These are phyloP conservation scores for Acer yangbiense DNA, from an alignment of 345 rosid species.

Conservation along the genomic window DNA sequence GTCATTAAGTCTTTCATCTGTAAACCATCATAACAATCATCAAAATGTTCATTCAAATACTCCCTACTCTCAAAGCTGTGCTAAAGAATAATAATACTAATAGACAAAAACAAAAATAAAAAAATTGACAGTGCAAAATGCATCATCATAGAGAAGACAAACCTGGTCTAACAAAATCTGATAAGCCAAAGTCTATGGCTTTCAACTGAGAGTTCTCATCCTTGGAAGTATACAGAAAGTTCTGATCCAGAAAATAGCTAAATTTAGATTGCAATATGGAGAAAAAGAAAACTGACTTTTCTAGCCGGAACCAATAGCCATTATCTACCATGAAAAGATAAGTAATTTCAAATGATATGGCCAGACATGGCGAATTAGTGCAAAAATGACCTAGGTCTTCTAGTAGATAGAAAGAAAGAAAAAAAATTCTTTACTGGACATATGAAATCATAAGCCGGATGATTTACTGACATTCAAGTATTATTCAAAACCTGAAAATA, in stretches of 20 bases:
- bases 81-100: neutral
- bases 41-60: neutral
- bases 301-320: neutral
- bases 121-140: neutral
- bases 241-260: constrained; percentile 56
- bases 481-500: neutral
- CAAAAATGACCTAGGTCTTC: constrained; percentile 3
- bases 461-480: neutral
- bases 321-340: constrained; percentile 5
- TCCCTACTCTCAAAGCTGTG: constrained; percentile 16
- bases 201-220: constrained; percentile 86
- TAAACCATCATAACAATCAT: constrained; percentile 29
- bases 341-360: neutral
- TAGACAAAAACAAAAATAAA: neutral
- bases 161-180: constrained; percentile 99
- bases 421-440: neutral
- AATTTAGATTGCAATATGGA: constrained; percentile 21
- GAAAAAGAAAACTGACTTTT: constrained; percentile 8
- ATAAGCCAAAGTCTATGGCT: constrained; percentile 94
- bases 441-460: neutral
- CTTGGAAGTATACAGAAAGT: constrained; percentile 82
- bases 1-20: constrained; percentile 94
- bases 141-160: constrained; percentile 25
- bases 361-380: neutral
- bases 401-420: neutral